Evolutionary conservation across 805 yeast species (phyloP).

Genomic region (Yamadazyma paraphyllophila): DNA sequence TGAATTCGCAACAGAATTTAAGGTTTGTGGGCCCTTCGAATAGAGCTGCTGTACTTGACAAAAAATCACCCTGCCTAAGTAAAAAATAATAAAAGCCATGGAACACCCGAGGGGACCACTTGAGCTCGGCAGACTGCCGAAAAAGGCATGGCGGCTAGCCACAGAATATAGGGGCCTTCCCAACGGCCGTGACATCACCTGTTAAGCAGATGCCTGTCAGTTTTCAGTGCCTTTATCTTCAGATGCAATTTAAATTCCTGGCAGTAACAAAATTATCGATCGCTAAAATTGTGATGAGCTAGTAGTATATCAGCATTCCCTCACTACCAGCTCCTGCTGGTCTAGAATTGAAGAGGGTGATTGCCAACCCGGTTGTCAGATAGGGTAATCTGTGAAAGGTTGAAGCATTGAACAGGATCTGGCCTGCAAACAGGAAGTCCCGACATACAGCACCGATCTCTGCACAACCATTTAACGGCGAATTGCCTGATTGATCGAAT

Average conservation of each 20-base stretch:
- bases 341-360: too few relatives aligned
- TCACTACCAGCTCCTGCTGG: too few relatives aligned
- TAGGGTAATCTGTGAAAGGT: too few relatives aligned
- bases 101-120: not conserved
- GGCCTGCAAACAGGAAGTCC: not conserved
- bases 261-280: too few relatives aligned
- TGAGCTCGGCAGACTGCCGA: not conserved
- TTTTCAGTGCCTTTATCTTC: not conserved
- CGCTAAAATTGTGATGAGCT: too few relatives aligned
- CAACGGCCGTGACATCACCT: not conserved
- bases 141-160: not conserved
- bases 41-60: not conserved
- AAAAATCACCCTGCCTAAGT: not conserved
- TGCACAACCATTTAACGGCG: constrained; percentile 9
- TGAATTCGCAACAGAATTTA: not conserved
- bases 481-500: constrained; percentile 6
- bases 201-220: not conserved
- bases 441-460: not conserved
- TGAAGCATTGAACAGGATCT: not conserved
- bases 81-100: not conserved
- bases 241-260: too few relatives aligned
- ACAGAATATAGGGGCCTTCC: not conserved
- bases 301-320: too few relatives aligned
- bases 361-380: too few relatives aligned
- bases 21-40: not conserved